Conservation (phyloP, 2,329 filamentous ascomycete species). For the Fusarium sp. region DNA sequence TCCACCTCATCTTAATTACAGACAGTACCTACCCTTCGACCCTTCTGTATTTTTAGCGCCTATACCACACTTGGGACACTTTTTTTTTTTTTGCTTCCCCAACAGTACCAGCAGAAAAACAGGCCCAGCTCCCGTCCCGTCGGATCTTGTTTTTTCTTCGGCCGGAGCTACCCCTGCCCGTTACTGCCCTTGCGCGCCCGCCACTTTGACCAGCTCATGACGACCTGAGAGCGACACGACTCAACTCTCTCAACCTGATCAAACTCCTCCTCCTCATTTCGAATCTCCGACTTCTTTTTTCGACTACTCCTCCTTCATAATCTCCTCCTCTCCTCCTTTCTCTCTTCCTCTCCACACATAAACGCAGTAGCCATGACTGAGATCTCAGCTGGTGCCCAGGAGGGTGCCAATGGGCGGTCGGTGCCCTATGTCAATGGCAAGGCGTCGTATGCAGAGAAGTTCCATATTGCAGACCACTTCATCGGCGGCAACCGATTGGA, state of each 20-base stretch:
- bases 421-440: constrained; percentile 68
- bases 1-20: constrained; percentile 36
- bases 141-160: constrained; percentile 36
- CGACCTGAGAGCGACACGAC: constrained; percentile 43
- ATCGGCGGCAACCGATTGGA: constrained; percentile 92
- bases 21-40: constrained; percentile 17
- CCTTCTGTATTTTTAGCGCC: constrained; percentile 48
- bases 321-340: constrained; percentile 15
- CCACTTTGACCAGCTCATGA: constrained; percentile 45
- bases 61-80: constrained; percentile 37
- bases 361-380: constrained; percentile 60
- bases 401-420: constrained; percentile 59
- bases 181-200: constrained; percentile 32
- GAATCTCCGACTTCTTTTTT: constrained; percentile 22
- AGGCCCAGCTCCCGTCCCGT: constrained; percentile 20
- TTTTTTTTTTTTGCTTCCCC: constrained; percentile 30
- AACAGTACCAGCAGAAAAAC: constrained; percentile 32
- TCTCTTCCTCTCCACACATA: constrained; percentile 32
- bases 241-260: constrained; percentile 24
- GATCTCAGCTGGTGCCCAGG: constrained; percentile 54
- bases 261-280: constrained; percentile 26
- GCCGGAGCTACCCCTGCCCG: constrained; percentile 45
- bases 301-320: constrained; percentile 35
- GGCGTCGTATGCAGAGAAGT: constrained; percentile 80
- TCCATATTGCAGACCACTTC: constrained; percentile 90